Evolutionary conservation across 805 yeast genomes (phyloP), one percentile per base, ranked within the genome.

Genomic region (Ogataea ramenticola): DNA sequence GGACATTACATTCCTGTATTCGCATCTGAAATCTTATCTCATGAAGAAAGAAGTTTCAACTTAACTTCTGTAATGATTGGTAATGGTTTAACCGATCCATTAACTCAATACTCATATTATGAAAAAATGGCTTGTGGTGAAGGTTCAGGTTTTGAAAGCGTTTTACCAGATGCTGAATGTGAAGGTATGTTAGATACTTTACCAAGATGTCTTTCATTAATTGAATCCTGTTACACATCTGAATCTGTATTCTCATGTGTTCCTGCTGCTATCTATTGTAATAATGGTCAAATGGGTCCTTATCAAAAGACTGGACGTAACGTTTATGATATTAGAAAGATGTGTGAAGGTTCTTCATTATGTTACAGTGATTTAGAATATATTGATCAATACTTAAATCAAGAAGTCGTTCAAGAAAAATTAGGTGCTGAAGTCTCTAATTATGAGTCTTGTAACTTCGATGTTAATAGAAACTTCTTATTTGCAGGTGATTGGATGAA

Each of bases 71-170:
- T 90, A 17, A 59, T 91, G 60, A 90, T 90, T 56, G 98, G 98
- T 49, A 90, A 90, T 61, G 97, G 98, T 43, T 77, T 90, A 53
- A 87, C 96, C 31, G 95, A 88, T 62, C 84, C 95, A 3, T 68
- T 83, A 46, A 73, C 76, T 38, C 96, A 89, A 70, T 81, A 83
- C 57, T 75, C 75, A 46, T 80, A 80, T 63, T 89, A 87, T 60
- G 79, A 83, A 62, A 95, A 95, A 50, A 90, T 91, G 97, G 95
- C 95, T 4, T 91, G 98, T 65, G 93, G 96, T 43, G 61, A 74
- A 52, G 95, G 96, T 51, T 58, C 58, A 12, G 96, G 96, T 6
- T 80, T 80, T 56, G 82, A 82, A 17, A 70, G 90, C 16, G 88
- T 88, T 2, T 69, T 88, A 50, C 68, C 75, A 16, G 80, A 79